phyloP scores from a whole-genome alignment of 805 yeast species.

The Candida manassasensis region DNA sequence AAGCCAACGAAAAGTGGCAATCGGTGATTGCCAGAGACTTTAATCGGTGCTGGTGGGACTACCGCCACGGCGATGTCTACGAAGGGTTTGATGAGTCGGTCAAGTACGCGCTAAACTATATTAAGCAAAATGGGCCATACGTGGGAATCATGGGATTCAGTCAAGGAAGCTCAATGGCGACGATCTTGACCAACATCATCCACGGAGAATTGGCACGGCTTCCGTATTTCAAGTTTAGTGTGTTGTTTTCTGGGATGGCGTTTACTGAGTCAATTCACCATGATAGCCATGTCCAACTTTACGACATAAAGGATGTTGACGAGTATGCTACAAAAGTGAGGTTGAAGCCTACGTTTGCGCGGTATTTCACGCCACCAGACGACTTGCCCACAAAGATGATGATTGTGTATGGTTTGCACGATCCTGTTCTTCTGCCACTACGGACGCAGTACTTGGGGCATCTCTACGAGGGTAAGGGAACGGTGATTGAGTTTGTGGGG shows the following conservation, averaged over 20 bases:
- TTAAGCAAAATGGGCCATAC: constrained; percentile 35
- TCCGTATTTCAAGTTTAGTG: constrained; percentile 23
- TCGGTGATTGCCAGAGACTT: constrained; percentile 20
- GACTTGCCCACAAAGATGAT: constrained; percentile 20
- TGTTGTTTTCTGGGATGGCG: constrained; percentile 33
- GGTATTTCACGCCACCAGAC: constrained; percentile 16
- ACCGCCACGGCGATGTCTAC: constrained; percentile 15
- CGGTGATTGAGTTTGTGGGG: constrained; percentile 27
- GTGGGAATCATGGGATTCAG: constrained; percentile 40
- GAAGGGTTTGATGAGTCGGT: constrained; percentile 26
- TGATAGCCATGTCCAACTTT: constrained; percentile 9
- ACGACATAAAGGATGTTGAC: constrained; percentile 19
- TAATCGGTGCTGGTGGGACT: constrained; percentile 38
- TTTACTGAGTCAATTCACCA: constrained; percentile 23
- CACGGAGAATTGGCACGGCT: constrained; percentile 18
- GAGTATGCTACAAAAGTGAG: constrained; percentile 17
- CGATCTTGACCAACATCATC: constrained; percentile 23
- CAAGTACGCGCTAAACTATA: constrained; percentile 21
- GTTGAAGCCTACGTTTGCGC: constrained; percentile 15
- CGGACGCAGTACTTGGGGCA: constrained; percentile 22
- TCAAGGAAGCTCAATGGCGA: constrained; percentile 40
- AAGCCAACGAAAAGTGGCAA: constrained; percentile 27
- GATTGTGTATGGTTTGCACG: constrained; percentile 28
- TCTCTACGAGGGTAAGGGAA: constrained; percentile 14
- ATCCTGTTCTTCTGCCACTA: constrained; percentile 29